phyloP scores from a whole-genome alignment of 768 basidiomycete species.

The Mycena leptocephala region DNA sequence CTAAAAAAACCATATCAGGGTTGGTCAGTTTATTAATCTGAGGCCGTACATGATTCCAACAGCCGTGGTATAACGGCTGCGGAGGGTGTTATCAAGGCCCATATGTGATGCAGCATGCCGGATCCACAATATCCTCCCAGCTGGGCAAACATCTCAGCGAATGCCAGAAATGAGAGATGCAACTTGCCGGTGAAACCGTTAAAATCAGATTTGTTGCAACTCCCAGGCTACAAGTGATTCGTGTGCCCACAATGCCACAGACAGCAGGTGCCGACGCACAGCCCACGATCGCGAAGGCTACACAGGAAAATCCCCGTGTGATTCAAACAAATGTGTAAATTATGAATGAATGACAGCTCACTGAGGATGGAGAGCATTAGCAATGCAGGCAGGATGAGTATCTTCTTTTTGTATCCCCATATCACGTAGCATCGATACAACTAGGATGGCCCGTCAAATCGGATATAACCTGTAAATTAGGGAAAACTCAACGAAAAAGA shows the following conservation, averaged over 20 bases:
- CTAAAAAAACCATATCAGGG: too few relatives aligned
- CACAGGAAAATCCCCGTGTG: neutral
- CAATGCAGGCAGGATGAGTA: neutral
- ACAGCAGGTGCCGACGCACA: too few relatives aligned
- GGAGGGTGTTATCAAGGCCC: neutral
- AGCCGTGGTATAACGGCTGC: neutral
- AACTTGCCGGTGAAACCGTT: neutral
- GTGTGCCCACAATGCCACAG: neutral
- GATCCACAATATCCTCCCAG: slow-evolving; percentile 5
- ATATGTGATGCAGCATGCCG: neutral
- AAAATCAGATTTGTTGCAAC: neutral
- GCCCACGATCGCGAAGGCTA: neutral
- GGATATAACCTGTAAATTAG: too few relatives aligned
- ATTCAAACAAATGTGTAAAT: too few relatives aligned
- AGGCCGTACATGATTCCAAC: neutral
- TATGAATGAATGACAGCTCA: neutral
- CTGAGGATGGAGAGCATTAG: neutral
- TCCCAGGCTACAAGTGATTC: neutral
- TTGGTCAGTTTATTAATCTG: neutral
- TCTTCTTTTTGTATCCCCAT: neutral
- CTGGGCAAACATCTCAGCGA: neutral
- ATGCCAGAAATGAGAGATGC: too few relatives aligned
- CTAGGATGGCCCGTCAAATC: neutral
- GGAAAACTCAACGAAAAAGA: neutral
- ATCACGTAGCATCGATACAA: slow-evolving; percentile 7